Conservation (phyloP, 2,329 filamentous ascomycete species). For the Chaetomium sp. region DNA sequence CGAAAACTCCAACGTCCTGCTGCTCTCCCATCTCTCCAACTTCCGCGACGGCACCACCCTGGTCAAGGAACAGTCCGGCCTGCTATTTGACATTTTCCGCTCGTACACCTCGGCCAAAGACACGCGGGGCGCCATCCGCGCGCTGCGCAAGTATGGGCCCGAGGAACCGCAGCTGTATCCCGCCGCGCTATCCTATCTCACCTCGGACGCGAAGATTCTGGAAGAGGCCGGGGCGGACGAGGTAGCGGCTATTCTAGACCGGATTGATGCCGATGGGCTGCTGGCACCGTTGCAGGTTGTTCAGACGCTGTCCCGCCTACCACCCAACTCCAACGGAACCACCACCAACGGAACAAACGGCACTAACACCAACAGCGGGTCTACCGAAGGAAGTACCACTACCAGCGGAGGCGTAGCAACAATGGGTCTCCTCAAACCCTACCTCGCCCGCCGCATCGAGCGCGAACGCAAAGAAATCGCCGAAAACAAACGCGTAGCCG, state of each 20-base stretch:
- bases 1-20: slow-evolving; percentile 87
- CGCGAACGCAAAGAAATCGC: slow-evolving; percentile 81
- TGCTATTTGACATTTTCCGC: slow-evolving; percentile 92
- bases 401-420: slow-evolving; percentile 67
- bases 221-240: slow-evolving; percentile 80
- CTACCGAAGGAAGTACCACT: too few species aligned
- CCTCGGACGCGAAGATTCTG: slow-evolving; percentile 72
- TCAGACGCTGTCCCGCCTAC: slow-evolving; percentile 58
- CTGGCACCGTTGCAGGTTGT: slow-evolving; percentile 97
- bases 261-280: slow-evolving; percentile 82
- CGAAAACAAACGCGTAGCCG: slow-evolving; percentile 71
- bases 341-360: too few species aligned
- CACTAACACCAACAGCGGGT: too few species aligned
- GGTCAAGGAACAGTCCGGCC: slow-evolving; percentile 86
- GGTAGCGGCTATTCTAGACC: slow-evolving; percentile 69
- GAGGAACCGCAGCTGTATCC: slow-evolving; percentile 89
- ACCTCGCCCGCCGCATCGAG: slow-evolving; percentile 81
- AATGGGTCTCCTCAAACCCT: slow-evolving; percentile 95
- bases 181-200: slow-evolving; percentile 87
- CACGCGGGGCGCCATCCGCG: slow-evolving; percentile 82
- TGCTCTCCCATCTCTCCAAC: slow-evolving; percentile 84
- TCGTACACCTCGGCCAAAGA: slow-evolving; percentile 92
- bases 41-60: slow-evolving; percentile 88
- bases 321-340: too few species aligned
- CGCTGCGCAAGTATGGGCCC: slow-evolving; percentile 83